Base-by-base conservation (phyloP, 371 early-diverging fungal species). In the Mortierella sp. region DNA sequence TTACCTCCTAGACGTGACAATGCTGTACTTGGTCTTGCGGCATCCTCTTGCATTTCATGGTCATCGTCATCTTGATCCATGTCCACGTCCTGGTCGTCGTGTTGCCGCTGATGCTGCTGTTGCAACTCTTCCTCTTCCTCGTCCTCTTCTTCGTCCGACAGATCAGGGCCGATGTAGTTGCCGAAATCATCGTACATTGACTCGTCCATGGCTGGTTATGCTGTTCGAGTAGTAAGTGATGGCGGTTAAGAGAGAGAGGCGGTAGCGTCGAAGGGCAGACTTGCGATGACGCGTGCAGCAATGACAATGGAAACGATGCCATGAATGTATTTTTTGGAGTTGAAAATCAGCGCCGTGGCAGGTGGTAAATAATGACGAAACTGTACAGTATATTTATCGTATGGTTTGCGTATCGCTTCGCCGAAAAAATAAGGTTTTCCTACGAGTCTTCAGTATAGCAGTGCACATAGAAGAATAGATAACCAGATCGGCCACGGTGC, bases 161-260 rank as follows among this genome's bases (percentile, higher is more conserved):
- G 88, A 67, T 98, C 97, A 41, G 98, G 97, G 33, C 98, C 99
- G 81, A 99, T 93, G 87, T 98, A 98, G 89, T 99, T 99, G 78
- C 99, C 98, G 86, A 97, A 98, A 85, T 98, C 98, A 87, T 98
- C 98, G 81, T 97, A 98, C 55, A 92, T 86, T 60, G 90, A 88
- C 76, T 92, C 95, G 77, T 94, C 94, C 96, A 95, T 95, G 76
- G 48, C 69, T 72, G 55, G 63, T 41, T 65, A 53, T 70, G 4
- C n/a, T 43, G 47, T 55, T 8, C 55, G 55, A 55, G 55, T 55
- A 28, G 55, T 55, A 11, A 28, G 10, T 45, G 45, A 24, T 24
- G 24, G 21, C 24, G 11, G 47, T 24, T 19, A 6, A 19, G 47
- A 45, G 47, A 41, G 47, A 22, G 47, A 62, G 38, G 15, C 10